Evolutionary conservation across 306 rosid species (phyloP), one percentile per base, ranked within the genome.

Genomic region (Styphnolobium japonicum): DNA sequence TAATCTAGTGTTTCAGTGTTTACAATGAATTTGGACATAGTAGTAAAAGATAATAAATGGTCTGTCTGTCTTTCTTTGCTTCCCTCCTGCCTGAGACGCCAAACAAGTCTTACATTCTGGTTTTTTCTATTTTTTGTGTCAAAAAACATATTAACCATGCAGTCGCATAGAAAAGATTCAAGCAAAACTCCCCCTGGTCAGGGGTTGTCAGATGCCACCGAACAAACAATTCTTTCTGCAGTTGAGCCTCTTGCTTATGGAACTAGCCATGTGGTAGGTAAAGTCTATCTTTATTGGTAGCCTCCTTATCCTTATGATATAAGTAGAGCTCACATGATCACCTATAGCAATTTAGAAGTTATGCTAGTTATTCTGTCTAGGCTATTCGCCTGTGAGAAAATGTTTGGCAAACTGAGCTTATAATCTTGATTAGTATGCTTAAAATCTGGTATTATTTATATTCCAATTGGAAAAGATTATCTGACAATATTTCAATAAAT

Each of bases 231-330:
- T 69, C 79, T 86, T 65, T 37, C 92, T 70, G 84, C 88, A 21
- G 78, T 78, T 29, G 91, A 90, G 73, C 97, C 89, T 77, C 90
- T 85, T 87, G 67, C 92, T 71, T 95, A 82, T 67, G 88, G 92
- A 83, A 90, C 96, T 68, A 78, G 71, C 56, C 73, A 90, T 84
- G 98, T 85, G 86, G 98, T 92, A 79, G 69, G 94, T 84, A 71
- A 81, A 83, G 68, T 66, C 66, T 39, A 14, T 16, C 74, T 75
- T 75, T 36, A 7, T 61, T 63, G 7, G 16, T 52, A 23, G 40
- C 48, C 49, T 23, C 46, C 29, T 18, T 43, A 23, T 27, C 61
- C 70, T 64, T 10, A 37, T 64, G 21, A 19, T 39, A 65, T 65
- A 22, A 19, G 18, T 10, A 36, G 9, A 0, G 16, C 73, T 52